A percentile compares a stretch with the other conserved stretches of the same genome.
Evolutionary conservation across 2,329 filamentous ascomycete genomes (phyloP).

Genomic region (Dactylella cylindrospora): DNA sequence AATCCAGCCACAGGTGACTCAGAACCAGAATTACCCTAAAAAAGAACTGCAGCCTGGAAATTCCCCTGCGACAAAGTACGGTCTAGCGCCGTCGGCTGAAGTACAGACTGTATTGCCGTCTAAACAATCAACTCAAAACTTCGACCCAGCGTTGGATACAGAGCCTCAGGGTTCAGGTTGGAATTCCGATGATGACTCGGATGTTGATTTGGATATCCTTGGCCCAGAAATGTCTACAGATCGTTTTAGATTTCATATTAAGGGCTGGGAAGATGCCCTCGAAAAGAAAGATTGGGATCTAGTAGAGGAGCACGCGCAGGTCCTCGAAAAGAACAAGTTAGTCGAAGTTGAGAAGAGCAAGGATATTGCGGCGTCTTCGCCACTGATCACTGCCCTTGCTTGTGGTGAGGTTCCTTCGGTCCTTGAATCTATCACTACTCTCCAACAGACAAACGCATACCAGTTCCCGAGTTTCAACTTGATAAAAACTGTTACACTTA

Average conservation of each 20-base stretch:
- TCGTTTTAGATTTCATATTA: neutral
- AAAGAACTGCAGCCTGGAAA: too few relatives aligned
- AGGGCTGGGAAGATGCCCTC: neutral
- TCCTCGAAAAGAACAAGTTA: neutral
- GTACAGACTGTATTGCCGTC: too few relatives aligned
- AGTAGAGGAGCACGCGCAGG: neutral
- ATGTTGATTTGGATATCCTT: neutral
- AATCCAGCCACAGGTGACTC: too few relatives aligned
- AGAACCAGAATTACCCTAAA: too few relatives aligned
- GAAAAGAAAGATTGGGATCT: neutral
- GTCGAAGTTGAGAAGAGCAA: neutral
- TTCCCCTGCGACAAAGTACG: too few relatives aligned
- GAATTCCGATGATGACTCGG: neutral
- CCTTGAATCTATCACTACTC: conserved; percentile 24
- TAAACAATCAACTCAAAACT: too few relatives aligned
- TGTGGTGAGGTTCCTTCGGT: neutral
- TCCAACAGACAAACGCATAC: neutral
- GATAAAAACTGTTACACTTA: neutral
- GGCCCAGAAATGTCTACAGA: neutral
- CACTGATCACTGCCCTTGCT: conserved; percentile 17
- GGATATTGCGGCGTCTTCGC: neutral
- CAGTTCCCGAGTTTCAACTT: neutral
- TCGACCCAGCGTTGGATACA: too few relatives aligned
- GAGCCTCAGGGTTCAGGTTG: neutral
- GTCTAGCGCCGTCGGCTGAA: too few relatives aligned